phyloP scores from a whole-genome alignment of 23 red algal genomes.

The Chondrus crispus region DNA sequence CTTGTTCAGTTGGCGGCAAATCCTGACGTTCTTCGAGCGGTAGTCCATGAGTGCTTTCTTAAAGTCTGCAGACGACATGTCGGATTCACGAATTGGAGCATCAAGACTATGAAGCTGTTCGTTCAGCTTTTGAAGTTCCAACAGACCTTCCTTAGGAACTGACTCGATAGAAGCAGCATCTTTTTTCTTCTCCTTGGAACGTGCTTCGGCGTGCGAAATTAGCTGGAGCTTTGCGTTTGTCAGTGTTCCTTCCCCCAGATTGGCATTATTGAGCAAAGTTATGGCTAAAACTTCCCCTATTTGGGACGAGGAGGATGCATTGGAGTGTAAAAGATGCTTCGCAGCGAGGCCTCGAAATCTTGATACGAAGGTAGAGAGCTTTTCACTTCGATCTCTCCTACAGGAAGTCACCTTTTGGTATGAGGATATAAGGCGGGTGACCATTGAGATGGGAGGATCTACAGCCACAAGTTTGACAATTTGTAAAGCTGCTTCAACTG shows the following conservation, averaged over 20 bases:
- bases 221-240: conserved; percentile 16
- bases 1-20: neutral
- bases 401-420: neutral
- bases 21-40: neutral
- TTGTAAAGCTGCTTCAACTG: neutral
- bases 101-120: neutral
- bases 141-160: neutral
- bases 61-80: neutral
- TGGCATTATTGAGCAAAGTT: conserved; percentile 22
- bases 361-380: neutral
- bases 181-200: neutral
- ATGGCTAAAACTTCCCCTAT: neutral
- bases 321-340: neutral
- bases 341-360: neutral
- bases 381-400: neutral
- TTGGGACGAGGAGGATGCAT: neutral
- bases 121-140: neutral
- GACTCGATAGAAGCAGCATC: neutral
- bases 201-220: neutral
- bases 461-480: neutral
- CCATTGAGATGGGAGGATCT: neutral
- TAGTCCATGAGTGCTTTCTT: neutral
- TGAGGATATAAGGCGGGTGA: neutral
- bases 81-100: neutral
- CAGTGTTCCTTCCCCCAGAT: neutral